Conservation (phyloP, 2,329 filamentous ascomycete genomes). For the Botrytis aclada region DNA sequence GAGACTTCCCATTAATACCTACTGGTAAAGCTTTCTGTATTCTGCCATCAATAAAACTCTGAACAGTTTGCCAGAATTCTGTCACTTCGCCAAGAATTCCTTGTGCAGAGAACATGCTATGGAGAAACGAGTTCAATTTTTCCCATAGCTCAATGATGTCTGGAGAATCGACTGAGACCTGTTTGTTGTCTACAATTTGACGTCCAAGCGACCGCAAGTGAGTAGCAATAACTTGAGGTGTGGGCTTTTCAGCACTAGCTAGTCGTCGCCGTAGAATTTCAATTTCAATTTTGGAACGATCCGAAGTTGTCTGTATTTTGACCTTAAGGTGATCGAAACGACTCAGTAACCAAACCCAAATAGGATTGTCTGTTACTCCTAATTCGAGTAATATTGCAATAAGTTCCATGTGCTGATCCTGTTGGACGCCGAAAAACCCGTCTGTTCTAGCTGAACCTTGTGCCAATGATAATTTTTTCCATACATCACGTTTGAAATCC, state of each 20-base stretch:
- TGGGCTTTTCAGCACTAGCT: slow-evolving; percentile 69
- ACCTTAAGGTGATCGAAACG: slow-evolving; percentile 85
- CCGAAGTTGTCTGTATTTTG: slow-evolving; percentile 75
- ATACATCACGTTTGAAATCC: slow-evolving; percentile 82
- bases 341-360: slow-evolving; percentile 92
- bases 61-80: slow-evolving; percentile 90
- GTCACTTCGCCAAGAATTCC: slow-evolving; percentile 86
- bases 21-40: slow-evolving; percentile 76
- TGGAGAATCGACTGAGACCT: slow-evolving; percentile 67
- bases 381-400: slow-evolving; percentile 88
- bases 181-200: slow-evolving; percentile 60
- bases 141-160: slow-evolving; percentile 92
- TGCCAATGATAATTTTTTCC: slow-evolving; percentile 72
- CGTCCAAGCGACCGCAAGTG: slow-evolving; percentile 73
- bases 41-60: slow-evolving; percentile 84
- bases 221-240: slow-evolving; percentile 64
- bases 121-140: slow-evolving; percentile 73
- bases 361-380: slow-evolving; percentile 92
- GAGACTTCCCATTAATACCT: slow-evolving; percentile 78
- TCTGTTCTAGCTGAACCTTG: slow-evolving; percentile 47
- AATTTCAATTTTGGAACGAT: slow-evolving; percentile 87
- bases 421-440: slow-evolving; percentile 42
- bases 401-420: slow-evolving; percentile 86
- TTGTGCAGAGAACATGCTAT: slow-evolving; percentile 68
- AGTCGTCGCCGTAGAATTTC: slow-evolving; percentile 84